phyloP scores from a whole-genome alignment of 257 asterid species.

The Gentiana macrophylla region DNA sequence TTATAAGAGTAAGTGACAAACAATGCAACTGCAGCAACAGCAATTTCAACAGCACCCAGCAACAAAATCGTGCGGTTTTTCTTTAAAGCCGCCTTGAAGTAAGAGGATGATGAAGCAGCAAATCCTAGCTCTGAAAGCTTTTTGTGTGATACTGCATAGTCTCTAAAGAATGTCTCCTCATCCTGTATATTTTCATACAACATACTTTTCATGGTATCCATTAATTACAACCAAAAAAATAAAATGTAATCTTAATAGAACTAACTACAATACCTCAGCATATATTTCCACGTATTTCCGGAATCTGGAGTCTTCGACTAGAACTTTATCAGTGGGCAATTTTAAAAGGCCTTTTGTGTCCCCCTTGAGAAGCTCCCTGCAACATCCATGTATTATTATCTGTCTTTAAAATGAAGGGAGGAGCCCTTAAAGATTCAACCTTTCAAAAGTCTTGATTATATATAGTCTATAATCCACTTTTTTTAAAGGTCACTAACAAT shows the following conservation, averaged over 20 bases:
- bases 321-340: constrained; percentile 67
- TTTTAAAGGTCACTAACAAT: background rate
- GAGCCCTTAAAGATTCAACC: too few relatives aligned
- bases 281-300: constrained; percentile 43
- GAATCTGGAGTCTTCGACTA: constrained; percentile 59
- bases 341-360: constrained; percentile 59
- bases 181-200: constrained; percentile 28
- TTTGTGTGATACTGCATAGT: constrained; percentile 77
- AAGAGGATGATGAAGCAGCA: constrained; percentile 21
- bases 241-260: background rate
- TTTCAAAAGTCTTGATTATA: too few relatives aligned
- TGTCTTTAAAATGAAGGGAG: too few relatives aligned
- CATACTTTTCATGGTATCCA: background rate
- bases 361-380: constrained; percentile 64
- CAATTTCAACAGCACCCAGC: constrained; percentile 21
- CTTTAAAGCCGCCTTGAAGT: constrained; percentile 16
- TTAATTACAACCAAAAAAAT: background rate
- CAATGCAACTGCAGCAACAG: constrained; percentile 41
- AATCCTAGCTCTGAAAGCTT: constrained; percentile 89
- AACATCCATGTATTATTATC: constrained; percentile 2
- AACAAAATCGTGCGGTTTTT: constrained; percentile 20
- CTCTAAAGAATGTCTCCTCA: constrained; percentile 78
- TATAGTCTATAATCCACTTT: too few relatives aligned
- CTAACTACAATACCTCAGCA: constrained; percentile 39
- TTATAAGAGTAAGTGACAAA: constrained; percentile 30